Conservation (phyloP, 163 green algal species). For the Coccomyxa subellipsoidea region DNA sequence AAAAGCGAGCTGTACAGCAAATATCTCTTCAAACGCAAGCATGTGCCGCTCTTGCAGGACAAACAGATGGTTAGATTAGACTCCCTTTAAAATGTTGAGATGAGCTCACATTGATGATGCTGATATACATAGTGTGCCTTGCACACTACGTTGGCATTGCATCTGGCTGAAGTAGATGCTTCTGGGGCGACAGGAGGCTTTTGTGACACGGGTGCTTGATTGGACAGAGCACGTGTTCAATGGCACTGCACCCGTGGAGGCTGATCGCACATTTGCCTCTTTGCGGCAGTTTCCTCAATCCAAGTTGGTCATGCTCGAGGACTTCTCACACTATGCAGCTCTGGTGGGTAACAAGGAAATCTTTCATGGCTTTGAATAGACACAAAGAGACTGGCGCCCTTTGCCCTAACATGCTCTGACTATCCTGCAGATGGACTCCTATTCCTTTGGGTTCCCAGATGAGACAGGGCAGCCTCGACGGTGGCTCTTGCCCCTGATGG, state of each 20-base stretch:
- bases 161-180: background rate
- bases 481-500: background rate
- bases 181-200: background rate
- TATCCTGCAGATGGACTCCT: background rate
- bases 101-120: too few species aligned
- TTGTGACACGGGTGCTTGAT: background rate
- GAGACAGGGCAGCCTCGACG: background rate
- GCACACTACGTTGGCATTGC: background rate
- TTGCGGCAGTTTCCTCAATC: background rate
- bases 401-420: background rate
- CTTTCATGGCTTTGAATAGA: too few species aligned
- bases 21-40: background rate
- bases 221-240: background rate
- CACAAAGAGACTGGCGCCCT: too few species aligned
- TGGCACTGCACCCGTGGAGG: background rate
- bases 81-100: too few species aligned
- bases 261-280: background rate
- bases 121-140: too few species aligned
- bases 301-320: background rate
- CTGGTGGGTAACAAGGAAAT: background rate
- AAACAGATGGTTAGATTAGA: background rate
- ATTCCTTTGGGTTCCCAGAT: background rate
- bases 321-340: background rate
- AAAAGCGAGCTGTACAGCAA: background rate
- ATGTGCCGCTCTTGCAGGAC: background rate